Base-by-base conservation (phyloP, 1,284 basidiomycete genomes). In the Moesziomyces aphidis region DNA sequence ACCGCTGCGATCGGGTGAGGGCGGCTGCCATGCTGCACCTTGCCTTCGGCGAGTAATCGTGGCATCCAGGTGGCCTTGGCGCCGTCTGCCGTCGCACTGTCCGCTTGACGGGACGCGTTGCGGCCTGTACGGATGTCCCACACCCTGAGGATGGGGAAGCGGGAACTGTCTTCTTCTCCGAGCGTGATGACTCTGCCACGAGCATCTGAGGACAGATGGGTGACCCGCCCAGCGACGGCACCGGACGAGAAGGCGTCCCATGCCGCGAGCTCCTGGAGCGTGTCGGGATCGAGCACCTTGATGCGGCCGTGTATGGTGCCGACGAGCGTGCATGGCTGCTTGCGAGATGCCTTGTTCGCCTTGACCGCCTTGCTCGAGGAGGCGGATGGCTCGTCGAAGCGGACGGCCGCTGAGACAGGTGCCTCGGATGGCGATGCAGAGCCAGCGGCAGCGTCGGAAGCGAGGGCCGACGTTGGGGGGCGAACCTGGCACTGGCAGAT, bases 1-100 rank as follows among this genome's bases (percentile, higher is more conserved):
- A 97, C 86, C 0, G 91, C 89, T 5, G 93, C 91, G 3, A 96
- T 62, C 2, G 80, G 80, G 50, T 76, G 65, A 0, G 80, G 79
- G 44, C 74, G 50, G 24, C 77, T 75, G 6, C 80, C 79, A 46
- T 81, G 80, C 59, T 82, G 80, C 6, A 82, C 78, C 48, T 76
- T 76, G n/a, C 67, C 73, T 47, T 79, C 77, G 17, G 75, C 68
- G 3, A 78, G 55, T n/a, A 84, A 60, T 8, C 65, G 54, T 4
- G 82, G 75, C 47, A 66, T 64, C 70, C 74, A 77, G 8, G 57
- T 34, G 5, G 52, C 31, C 19, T 28, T 62, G 53, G 50, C 17
- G 23, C 39, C 13, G 7, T 60, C 48, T 8, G 42, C 26, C 8
- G 49, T 26, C 7, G 43, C 42, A 36, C 23, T 39, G 42, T 21